phyloP scores from a whole-genome alignment of 176 grass and related monocot genomes.

The Hordeum marinum region DNA sequence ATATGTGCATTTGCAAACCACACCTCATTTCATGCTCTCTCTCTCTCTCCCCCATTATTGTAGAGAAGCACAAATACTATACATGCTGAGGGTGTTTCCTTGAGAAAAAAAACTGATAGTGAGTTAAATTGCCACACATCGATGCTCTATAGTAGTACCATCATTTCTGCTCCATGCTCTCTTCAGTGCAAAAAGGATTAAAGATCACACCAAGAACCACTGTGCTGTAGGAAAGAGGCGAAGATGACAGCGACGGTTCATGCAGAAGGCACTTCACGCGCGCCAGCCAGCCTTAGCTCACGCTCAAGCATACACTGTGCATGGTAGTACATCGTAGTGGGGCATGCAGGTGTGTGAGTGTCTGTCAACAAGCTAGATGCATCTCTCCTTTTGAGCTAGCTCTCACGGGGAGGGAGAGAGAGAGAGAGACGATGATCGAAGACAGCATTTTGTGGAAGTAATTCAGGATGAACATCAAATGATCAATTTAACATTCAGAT shows the following conservation, averaged over 20 bases:
- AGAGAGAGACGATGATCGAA: not conserved
- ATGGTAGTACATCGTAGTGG: constrained; percentile 17
- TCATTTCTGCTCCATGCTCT: not conserved
- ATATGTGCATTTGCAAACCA: not conserved
- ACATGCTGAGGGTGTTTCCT: not conserved
- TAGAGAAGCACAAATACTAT: not conserved
- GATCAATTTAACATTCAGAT: not conserved
- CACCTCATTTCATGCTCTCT: not conserved
- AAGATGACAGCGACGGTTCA: constrained; percentile 41
- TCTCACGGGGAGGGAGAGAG: not conserved
- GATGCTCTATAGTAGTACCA: not conserved
- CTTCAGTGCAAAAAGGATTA: not conserved
- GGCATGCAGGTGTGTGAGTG: not conserved
- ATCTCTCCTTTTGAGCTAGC: constrained; percentile 25
- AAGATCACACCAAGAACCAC: not conserved
- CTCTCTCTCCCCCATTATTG: not conserved
- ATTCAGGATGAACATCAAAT: not conserved
- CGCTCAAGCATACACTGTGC: not conserved
- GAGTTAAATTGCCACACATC: not conserved
- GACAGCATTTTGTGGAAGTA: constrained; percentile 9
- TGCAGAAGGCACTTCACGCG: constrained; percentile 43
- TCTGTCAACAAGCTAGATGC: constrained; percentile 27
- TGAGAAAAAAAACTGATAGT: not conserved
- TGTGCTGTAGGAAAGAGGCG: constrained; percentile 8
- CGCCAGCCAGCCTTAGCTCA: constrained; percentile 9